Base-by-base conservation (phyloP, 495 filamentous ascomycete species). In the Parathielavia hyrcaniae region DNA sequence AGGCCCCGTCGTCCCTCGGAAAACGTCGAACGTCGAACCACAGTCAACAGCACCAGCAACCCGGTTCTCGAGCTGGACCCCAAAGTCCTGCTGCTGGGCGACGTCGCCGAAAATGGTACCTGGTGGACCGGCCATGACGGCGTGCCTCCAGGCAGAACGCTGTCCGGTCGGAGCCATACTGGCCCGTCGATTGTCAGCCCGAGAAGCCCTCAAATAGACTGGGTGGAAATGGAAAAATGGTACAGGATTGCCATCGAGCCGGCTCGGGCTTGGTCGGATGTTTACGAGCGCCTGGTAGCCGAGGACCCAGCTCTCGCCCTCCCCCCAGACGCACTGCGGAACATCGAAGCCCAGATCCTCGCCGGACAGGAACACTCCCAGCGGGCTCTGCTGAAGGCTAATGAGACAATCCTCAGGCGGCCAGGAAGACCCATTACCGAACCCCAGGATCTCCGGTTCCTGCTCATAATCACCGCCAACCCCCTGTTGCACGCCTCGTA, bases 391-490 rank as follows among this genome's bases (percentile, higher is more conserved):
- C 72, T 97, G 50, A 95, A 93, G 68, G 86, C 88, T 17, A 87
- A 83, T 1, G 91, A 97, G 69, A 87, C 77, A 61, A 73, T 96
- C 46, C 74, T 96, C n/a, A 96, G 91, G 64, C 83, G 92, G 12
- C 92, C 91, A 5, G 83, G 89, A 5, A 79, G 88, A 36, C 79
- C 82, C 12, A 64, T 96, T 58, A 83, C 76, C 51, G 79, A 78
- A 35, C 84, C 89, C 20, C 81, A 85, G 55, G 86, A 95, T 53
- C 76, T 85, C 36, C 80, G 92, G 47, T 95, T 95, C 66, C 71
- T 96, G 20, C 76, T 97, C n/a, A 85, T 96, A 17, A 71, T 96
- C 53, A 71, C 95, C 23, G 82, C 78, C n/a, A 96, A 96, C 65
- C 91, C 91, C 40, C 67, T 91, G 4, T 70, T 97, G 14, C 79